phyloP scores from a whole-genome alignment of 2,329 filamentous ascomycete genomes.

The Trichophyton simii region DNA sequence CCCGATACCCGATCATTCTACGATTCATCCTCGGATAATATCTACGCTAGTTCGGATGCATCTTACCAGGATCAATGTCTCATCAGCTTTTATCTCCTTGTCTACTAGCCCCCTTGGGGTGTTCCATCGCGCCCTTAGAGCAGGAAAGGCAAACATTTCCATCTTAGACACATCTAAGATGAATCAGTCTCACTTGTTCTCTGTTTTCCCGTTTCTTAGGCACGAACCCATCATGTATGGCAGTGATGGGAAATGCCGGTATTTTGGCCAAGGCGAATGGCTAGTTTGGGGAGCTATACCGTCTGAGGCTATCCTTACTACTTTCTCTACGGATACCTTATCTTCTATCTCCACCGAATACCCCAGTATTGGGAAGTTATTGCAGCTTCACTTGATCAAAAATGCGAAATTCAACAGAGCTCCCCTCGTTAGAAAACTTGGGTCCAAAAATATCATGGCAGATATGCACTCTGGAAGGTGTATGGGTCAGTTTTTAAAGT shows the following conservation, averaged over 20 bases:
- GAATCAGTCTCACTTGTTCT: background rate
- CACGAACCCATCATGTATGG: conserved; percentile 6
- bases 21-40: conserved; percentile 15
- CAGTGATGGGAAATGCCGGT: conserved; percentile 13
- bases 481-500: conserved; percentile 17
- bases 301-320: conserved; percentile 19
- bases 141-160: conserved; percentile 17
- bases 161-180: conserved; percentile 21
- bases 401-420: background rate
- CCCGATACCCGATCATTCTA: conserved; percentile 10
- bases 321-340: conserved; percentile 18
- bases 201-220: background rate
- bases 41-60: conserved; percentile 17
- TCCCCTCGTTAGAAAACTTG: conserved; percentile 9
- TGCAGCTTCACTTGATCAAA: conserved; percentile 19
- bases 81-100: conserved; percentile 26
- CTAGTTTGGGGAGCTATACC: conserved; percentile 25
- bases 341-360: conserved; percentile 12
- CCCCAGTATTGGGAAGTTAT: conserved; percentile 15
- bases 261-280: conserved; percentile 23
- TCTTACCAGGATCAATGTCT: conserved; percentile 13
- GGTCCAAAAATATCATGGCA: conserved; percentile 10
- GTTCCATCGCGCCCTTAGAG: conserved; percentile 22
- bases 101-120: conserved; percentile 19
- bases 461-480: conserved; percentile 14